These are phyloP conservation scores for Jimgerdemannia lactiflua DNA, from an alignment of 192 early-diverging fungal species.

Conservation along the genomic window DNA sequence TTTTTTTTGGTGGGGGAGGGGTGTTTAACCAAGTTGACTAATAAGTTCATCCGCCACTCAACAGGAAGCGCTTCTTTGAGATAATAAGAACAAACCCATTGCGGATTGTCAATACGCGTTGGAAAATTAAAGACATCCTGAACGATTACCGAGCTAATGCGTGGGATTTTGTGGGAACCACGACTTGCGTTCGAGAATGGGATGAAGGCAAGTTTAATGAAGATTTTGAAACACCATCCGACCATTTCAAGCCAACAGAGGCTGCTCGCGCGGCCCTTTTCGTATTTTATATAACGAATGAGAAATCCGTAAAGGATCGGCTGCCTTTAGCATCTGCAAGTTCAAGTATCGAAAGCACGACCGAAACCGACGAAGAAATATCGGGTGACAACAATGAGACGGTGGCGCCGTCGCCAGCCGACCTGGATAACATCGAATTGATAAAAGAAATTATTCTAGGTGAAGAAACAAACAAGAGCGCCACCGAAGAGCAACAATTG, in stretches of 20 bases:
- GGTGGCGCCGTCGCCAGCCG: neutral
- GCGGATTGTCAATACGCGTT: neutral
- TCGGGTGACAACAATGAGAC: neutral
- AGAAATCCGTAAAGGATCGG: neutral
- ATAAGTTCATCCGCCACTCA: neutral
- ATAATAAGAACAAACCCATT: neutral
- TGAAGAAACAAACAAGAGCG: neutral
- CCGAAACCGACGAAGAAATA: neutral
- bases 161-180: neutral
- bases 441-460: neutral
- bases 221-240: neutral
- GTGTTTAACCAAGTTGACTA: neutral
- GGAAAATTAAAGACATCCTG: neutral
- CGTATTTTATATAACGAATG: neutral
- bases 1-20: neutral
- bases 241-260: neutral
- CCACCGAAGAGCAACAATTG: neutral
- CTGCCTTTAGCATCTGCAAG: neutral
- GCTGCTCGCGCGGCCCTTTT: neutral
- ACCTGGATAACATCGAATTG: neutral
- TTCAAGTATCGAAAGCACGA: neutral
- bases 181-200: neutral
- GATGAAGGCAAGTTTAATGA: neutral
- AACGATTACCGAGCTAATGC: neutral
- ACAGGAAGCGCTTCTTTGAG: neutral